Base-by-base conservation (phyloP, 805 yeast species). In the Teunomyces aglyptinius region DNA sequence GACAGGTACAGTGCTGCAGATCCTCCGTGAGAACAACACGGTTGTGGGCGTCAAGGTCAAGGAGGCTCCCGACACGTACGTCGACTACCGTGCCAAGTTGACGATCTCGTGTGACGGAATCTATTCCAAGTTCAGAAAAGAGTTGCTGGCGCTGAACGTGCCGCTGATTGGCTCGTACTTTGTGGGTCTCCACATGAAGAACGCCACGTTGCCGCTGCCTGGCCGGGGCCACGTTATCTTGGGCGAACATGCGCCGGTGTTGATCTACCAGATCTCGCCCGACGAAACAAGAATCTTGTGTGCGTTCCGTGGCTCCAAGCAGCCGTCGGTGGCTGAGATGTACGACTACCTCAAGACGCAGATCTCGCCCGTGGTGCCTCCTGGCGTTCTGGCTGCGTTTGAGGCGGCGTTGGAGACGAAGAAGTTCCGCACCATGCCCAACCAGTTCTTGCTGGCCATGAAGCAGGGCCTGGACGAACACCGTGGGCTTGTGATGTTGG, bases 51-150 rank as follows among this genome's bases (percentile, higher is more conserved):
- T 91, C n/a, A 70, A 70, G 51, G 87, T 81, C 13, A 81, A 74
- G 49, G 67, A 71, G 46, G 65, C 24, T 12, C 26, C 43, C 7
- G 46, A 40, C 24, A 46, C 29, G 6, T 46, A 46, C 15, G 41
- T 41, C 13, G 46, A 72, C 5, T 82, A 76, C 69, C 65, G 66
- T 16, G 88, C 86, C 3, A 79, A 81, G 46, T 61, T 90, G 47
- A 86, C 92, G 5, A 74, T 90, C 26, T 80, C 86, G 41, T 89
- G 96, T 61, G 99, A 94, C 66, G 99, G 99, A 49, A 91, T 92
- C 47, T 89, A 89, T 61, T 91, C 97, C 48, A 90, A 85, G 65
- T 89, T 92, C 73, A 80, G 99, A 63, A 87, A 82, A 63, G 85
- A 83, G 48, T 75, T 87, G 41, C 71, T 81, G 16, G 65, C 76